Evolutionary conservation across 2,329 filamentous ascomycete species (phyloP), one percentile per base, ranked within the genome.

Genomic region (Cytospora piceae): DNA sequence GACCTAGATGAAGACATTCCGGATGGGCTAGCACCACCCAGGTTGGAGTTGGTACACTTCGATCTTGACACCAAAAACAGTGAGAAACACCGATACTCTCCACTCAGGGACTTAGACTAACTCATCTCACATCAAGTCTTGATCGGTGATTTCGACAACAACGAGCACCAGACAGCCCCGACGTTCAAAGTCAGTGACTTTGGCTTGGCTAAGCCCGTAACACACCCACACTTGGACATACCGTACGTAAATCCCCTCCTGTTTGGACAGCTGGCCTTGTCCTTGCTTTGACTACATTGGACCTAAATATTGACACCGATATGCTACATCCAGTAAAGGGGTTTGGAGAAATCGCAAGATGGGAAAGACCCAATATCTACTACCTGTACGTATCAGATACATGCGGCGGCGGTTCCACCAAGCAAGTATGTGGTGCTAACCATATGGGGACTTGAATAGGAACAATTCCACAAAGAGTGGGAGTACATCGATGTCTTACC

Each of bases 401-500:
- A n/a, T 15, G 20, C 20, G 39, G 11, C 6, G 17, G 39, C 17
- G 5, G 2, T 8, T n/a, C 17, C 15, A 42, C 5, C 5, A 42
- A 14, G 20, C 6, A 37, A n/a, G 22, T 24, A 3, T 39, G 20
- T 24, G 3, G 7, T 20, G 37, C 20, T 55, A 17, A 22, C 12
- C 3, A 6, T n/a, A 7, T 22, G 3, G 34, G 2, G 12, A 1
- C 24, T 14, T 20, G 2, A 2, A 24, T 11, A 62, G 60, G 60
- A 62, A 24, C 52, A 62, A 62, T 24, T 55, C 9, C 60, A 62
- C n/a, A 62, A 62, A 24, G 60, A 62, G 7, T 62, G 60, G 60
- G 60, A 62, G n/a, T 55, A 56, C 24, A 62, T 62, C 31, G 27
- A 34, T 15, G 46, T n/a, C 20, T 49, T 32, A 8, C 60, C 60